A percentile compares a stretch with the other conserved stretches of the same genome.
Evolutionary conservation across 2,329 filamentous ascomycete species (phyloP).

Genomic region (Corynespora cassiicola): DNA sequence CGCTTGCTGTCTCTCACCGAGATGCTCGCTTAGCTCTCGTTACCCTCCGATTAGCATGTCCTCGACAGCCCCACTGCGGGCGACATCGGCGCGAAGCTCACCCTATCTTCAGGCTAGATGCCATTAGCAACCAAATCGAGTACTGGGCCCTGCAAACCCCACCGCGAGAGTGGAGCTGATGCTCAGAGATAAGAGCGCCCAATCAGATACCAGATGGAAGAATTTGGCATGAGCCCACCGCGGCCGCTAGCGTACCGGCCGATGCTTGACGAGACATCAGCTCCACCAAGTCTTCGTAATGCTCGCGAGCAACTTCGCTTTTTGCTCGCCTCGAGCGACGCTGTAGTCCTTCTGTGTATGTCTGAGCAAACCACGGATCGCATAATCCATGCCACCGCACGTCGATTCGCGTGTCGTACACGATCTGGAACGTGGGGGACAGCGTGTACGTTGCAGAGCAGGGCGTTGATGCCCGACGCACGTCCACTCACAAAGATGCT

Average conservation of each 20-base stretch:
- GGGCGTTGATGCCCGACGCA: too few species aligned
- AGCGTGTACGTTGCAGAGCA: constrained; percentile 1
- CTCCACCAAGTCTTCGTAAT: constrained; percentile 14
- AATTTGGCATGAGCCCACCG: constrained; percentile 3
- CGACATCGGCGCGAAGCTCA: constrained; percentile 3
- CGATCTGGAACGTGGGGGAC: constrained; percentile 8
- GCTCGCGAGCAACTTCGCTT: constrained; percentile 11
- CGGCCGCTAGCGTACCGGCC: constrained; percentile 11
- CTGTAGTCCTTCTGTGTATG: too few species aligned
- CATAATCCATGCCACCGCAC: too few species aligned
- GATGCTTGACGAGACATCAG: constrained; percentile 20
- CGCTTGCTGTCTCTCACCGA: too few species aligned
- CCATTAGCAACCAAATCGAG: constrained; percentile 10
- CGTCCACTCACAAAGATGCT: too few species aligned
- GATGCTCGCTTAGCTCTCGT: too few species aligned
- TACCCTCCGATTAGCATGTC: too few species aligned
- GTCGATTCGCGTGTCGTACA: constrained; percentile 3
- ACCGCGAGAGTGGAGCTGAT: constrained; percentile 5
- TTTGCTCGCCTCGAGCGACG: constrained; percentile 18
- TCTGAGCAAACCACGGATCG: too few species aligned
- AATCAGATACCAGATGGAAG: constrained; percentile 5
- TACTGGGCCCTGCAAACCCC: constrained; percentile 3
- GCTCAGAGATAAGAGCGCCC: constrained; percentile 24
- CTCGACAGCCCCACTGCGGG: too few species aligned
- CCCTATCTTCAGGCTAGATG: not conserved